Conservation (phyloP, 345 rosid genomes). For the Syzygium grande region DNA sequence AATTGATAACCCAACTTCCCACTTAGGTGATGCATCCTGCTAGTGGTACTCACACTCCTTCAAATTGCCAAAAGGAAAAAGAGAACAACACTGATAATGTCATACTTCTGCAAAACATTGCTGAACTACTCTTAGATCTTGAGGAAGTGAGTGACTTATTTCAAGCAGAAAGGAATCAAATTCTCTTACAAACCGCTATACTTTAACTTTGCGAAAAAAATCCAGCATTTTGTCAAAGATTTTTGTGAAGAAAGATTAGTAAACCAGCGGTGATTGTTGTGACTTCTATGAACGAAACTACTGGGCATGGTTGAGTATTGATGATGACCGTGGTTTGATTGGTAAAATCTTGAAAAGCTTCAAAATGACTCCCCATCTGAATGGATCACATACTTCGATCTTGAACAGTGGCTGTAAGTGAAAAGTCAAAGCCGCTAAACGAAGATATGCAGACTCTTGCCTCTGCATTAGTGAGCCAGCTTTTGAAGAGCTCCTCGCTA, state of each 20-base stretch:
- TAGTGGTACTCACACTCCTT: neutral
- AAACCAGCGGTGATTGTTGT: neutral
- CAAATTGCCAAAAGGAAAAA: neutral
- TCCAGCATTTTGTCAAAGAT: neutral
- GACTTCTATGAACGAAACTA: neutral
- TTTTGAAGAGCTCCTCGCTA: constrained; percentile 72
- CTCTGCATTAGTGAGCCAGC: constrained; percentile 76
- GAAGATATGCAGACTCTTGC: constrained; percentile 22
- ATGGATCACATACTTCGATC: neutral
- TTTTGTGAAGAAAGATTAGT: neutral
- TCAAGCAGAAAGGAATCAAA: neutral
- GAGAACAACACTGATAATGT: neutral
- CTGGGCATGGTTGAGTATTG: neutral
- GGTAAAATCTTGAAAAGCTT: neutral
- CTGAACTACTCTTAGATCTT: neutral
- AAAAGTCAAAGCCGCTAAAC: neutral
- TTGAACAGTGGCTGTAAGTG: neutral
- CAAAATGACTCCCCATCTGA: neutral
- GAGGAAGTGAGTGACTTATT: neutral
- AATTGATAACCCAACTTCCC: neutral
- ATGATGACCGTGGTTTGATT: neutral
- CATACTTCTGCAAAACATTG: neutral
- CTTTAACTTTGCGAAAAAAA: neutral
- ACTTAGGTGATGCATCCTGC: neutral
- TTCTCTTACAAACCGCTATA: neutral